phyloP scores from a whole-genome alignment of 371 early-diverging fungal species.

The Mortierella sp. region DNA sequence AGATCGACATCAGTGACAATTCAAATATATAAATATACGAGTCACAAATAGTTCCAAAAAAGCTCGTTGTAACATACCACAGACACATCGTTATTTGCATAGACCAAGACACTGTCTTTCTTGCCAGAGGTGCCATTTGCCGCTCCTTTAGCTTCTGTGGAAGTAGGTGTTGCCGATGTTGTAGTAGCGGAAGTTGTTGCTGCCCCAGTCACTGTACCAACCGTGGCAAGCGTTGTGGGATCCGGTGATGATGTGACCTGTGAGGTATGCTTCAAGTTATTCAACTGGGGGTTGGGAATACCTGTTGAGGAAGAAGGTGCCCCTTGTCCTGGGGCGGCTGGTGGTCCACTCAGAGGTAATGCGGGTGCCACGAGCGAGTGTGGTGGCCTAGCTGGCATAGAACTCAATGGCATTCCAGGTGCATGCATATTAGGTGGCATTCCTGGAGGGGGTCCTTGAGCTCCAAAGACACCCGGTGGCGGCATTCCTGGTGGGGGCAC shows the following conservation, averaged over 20 bases:
- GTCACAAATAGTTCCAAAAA: not conserved
- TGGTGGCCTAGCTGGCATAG: constrained; percentile 29
- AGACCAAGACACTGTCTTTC: constrained; percentile 43
- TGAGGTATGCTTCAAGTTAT: constrained; percentile 49
- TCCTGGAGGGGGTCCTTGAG: constrained; percentile 37
- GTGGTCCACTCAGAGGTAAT: constrained; percentile 7
- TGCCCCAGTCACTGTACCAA: not conserved
- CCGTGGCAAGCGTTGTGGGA: constrained; percentile 24
- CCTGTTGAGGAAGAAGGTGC: constrained; percentile 28
- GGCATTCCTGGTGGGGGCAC: constrained; percentile 37
- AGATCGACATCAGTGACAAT: not conserved
- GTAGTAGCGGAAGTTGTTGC: constrained; percentile 12
- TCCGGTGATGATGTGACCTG: constrained; percentile 51
- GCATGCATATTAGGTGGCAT: constrained; percentile 32
- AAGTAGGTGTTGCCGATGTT: constrained; percentile 7
- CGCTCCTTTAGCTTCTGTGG: constrained; percentile 5
- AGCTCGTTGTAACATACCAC: constrained; percentile 23
- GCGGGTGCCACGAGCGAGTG: not conserved
- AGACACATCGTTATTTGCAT: constrained; percentile 41
- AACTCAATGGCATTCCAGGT: constrained; percentile 17
- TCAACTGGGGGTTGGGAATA: constrained; percentile 47
- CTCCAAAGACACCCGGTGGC: constrained; percentile 22
- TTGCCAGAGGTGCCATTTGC: constrained; percentile 23
- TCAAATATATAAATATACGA: not conserved
- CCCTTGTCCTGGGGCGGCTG: constrained; percentile 16